Conservation (phyloP, 495 filamentous ascomycete genomes). For the Podospora pseudoanserina region DNA sequence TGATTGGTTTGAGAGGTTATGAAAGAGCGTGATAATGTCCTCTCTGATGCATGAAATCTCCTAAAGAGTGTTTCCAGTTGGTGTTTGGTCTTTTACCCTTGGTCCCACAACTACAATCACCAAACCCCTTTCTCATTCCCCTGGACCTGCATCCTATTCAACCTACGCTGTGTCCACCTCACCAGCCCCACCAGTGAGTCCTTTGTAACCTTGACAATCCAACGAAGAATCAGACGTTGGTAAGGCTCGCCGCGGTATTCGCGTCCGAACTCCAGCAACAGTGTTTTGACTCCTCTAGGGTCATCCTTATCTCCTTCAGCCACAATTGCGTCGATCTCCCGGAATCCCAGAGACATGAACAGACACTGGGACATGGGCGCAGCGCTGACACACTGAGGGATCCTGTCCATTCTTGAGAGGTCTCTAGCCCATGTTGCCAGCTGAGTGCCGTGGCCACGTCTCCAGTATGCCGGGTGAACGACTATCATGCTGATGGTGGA, state of each 20-base stretch:
- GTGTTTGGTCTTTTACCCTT: no score
- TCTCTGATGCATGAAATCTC: no score
- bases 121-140: not conserved
- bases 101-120: no score
- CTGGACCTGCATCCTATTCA: not conserved
- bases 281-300: not conserved
- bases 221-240: not conserved
- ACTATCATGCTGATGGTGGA: constrained; percentile 5
- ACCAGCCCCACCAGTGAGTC: not conserved
- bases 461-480: constrained; percentile 14
- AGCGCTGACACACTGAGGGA: constrained; percentile 13
- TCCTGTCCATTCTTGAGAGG: not conserved
- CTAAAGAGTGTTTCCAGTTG: no score
- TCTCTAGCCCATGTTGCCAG: constrained; percentile 14
- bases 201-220: not conserved
- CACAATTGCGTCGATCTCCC: not conserved
- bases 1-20: no score
- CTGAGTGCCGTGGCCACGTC: constrained; percentile 10
- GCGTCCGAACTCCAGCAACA: not conserved
- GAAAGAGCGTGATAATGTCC: no score
- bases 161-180: not conserved
- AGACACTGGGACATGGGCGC: constrained; percentile 8
- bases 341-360: constrained; percentile 13
- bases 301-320: not conserved
- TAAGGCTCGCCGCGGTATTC: not conserved